phyloP scores from a whole-genome alignment of 169 alveolate genomes.

The Babesia sp. region DNA sequence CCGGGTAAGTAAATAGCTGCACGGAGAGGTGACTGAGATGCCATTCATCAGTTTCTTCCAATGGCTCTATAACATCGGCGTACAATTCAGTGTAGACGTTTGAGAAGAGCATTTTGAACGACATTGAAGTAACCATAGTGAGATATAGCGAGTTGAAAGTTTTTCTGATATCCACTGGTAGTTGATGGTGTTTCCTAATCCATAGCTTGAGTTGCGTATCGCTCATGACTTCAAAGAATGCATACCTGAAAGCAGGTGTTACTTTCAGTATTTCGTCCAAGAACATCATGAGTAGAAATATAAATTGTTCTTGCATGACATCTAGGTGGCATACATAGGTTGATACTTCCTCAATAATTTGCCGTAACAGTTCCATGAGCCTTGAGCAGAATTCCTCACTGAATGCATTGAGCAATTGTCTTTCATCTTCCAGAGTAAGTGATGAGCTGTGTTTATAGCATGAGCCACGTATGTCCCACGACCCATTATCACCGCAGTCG shows the following conservation, averaged over 20 bases:
- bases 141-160: conserved; percentile 52
- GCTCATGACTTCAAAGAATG: conserved; percentile 14
- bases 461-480: conserved; percentile 62
- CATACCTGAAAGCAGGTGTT: conserved; percentile 46
- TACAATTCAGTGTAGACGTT: conserved; percentile 32
- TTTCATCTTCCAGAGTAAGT: conserved; percentile 12
- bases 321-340: conserved; percentile 9
- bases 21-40: conserved; percentile 63
- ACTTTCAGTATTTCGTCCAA: conserved; percentile 50
- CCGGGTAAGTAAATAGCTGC: conserved; percentile 58
- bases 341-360: conserved; percentile 17
- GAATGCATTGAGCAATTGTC: conserved; percentile 23
- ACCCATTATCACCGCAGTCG: conserved; percentile 63
- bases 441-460: conserved; percentile 42
- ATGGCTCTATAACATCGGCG: conserved; percentile 53
- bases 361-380: conserved; percentile 17
- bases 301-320: conserved; percentile 10
- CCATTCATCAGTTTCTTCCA: conserved; percentile 52
- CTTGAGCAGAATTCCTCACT: conserved; percentile 18
- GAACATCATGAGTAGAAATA: conserved; percentile 28
- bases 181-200: conserved; percentile 49
- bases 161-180: conserved; percentile 25
- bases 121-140: conserved; percentile 59
- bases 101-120: conserved; percentile 47
- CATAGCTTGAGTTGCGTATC: conserved; percentile 31